These are phyloP conservation scores for Exophiala xenobiotica DNA, from an alignment of 2,329 filamentous ascomycete genomes.

Conservation along the genomic window DNA sequence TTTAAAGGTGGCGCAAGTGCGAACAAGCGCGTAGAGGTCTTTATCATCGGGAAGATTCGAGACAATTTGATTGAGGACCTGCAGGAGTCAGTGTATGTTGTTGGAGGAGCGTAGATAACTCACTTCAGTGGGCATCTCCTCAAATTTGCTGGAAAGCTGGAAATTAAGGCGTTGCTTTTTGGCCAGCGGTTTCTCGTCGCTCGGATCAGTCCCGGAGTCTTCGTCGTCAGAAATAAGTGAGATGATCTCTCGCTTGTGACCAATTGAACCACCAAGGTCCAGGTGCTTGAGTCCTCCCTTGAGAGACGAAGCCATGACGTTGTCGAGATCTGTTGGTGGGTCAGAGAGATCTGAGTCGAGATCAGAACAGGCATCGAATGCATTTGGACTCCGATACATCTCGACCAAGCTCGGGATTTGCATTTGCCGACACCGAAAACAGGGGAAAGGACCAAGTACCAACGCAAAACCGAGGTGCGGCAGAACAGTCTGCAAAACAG, in stretches of 20 bases:
- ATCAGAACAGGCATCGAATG: constrained; percentile 3
- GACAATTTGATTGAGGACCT: constrained; percentile 27
- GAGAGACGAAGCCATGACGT: constrained; percentile 8
- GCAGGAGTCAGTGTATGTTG: not conserved
- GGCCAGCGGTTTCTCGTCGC: not conserved
- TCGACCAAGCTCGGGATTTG: not conserved
- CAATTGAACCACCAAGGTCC: not conserved
- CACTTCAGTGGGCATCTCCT: constrained; percentile 23
- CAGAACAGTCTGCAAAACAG: not conserved
- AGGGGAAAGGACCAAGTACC: not conserved
- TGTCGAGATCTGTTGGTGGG: constrained; percentile 17
- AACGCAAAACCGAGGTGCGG: not conserved
- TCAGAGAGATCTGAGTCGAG: constrained; percentile 22
- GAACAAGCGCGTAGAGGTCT: constrained; percentile 36
- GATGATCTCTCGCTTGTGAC: constrained; percentile 1
- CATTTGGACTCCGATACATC: not conserved
- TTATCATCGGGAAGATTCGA: constrained; percentile 28
- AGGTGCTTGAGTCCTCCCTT: not conserved
- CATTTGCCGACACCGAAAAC: not conserved
- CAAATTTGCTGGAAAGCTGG: constrained; percentile 5
- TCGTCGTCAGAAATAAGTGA: not conserved
- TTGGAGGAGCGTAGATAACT: not conserved
- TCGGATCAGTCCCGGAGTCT: not conserved
- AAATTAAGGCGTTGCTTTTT: not conserved
- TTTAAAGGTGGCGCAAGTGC: constrained; percentile 32